Evolutionary conservation across 148 eudicot species (phyloP), one percentile per base, ranked within the genome.

Genomic region (Rhododendron henanense): DNA sequence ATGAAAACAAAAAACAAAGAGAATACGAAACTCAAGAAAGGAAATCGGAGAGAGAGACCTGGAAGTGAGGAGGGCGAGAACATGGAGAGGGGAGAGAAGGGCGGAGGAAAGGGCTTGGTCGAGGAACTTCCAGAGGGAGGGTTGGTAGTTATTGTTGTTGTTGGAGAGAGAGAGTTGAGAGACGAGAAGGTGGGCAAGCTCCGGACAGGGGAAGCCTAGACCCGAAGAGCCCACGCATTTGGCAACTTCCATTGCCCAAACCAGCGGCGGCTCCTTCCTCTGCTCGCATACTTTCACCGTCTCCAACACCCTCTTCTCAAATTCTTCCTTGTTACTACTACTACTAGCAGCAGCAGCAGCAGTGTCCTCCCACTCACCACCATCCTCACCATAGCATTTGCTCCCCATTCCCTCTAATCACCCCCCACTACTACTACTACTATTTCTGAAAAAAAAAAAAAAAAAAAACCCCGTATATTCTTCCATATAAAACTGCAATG

Each of bases 51-150:
- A 48, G 45, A 69, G 61, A 63, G 73, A 87, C 90, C 90, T 85
- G 69, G 87, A 85, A 39, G 87, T 78, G 61, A 88, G 90, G 73
- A 88, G 87, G 77, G 87, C 71, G 85, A 88, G 84, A 79, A 88
- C 71, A 63, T 88, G 90, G 44, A 85, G 51, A 14, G 87, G 83
- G 18, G 85, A 85, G 51, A 88, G 79, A 55, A 82, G 79, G 31
- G 65, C 31, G 11, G 85, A 81, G 28, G 90, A 85, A 50, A 88
- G 63, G 37, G 87, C 87, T 45, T 77, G 83, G 51, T 85, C 77
- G 48, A 88, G 83, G 33, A 88, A 74, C 83, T 88, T 88, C 90
- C 90, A 88, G 33, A 85, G 69, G 35, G 79, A 19, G 74, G 83
- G 82, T 48, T 44, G 37, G 83, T 51, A 13, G 55, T 51, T 13